Evolutionary conservation across 352 stramenopile genomes (phyloP).

Genomic region (Phytophthora sp.): DNA sequence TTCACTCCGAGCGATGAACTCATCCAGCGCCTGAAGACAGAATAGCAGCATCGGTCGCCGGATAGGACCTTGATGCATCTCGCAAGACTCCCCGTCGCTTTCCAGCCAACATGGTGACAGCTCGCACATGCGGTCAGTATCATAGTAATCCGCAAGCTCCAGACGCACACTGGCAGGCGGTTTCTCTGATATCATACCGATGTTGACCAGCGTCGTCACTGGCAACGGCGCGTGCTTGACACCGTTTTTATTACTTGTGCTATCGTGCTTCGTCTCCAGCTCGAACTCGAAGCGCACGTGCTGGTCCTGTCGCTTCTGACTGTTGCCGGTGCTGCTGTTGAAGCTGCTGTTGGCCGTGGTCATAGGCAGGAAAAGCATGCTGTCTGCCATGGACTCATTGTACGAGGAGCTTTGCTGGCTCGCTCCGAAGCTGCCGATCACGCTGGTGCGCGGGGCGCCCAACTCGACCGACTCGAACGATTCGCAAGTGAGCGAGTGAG

Average conservation of each 20-base stretch:
- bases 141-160: slow-evolving; percentile 77
- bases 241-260: not conserved
- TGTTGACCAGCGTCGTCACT: slow-evolving; percentile 47
- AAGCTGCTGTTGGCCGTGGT: slow-evolving; percentile 3
- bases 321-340: slow-evolving; percentile 17
- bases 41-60: slow-evolving; percentile 73
- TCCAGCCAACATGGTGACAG: slow-evolving; percentile 65
- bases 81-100: slow-evolving; percentile 43
- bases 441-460: slow-evolving; percentile 20
- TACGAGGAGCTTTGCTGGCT: slow-evolving; percentile 45
- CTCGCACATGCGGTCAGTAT: slow-evolving; percentile 70
- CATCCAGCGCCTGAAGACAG: slow-evolving; percentile 73
- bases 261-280: slow-evolving; percentile 18
- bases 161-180: slow-evolving; percentile 4
- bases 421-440: slow-evolving; percentile 21
- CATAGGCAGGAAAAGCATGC: slow-evolving; percentile 51
- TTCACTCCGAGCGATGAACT: slow-evolving; percentile 61
- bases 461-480: slow-evolving; percentile 63
- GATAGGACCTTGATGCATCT: slow-evolving; percentile 43
- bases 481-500: slow-evolving; percentile 35
- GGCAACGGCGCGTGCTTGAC: slow-evolving; percentile 20
- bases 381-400: slow-evolving; percentile 68
- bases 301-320: slow-evolving; percentile 20
- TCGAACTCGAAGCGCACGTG: slow-evolving; percentile 30
- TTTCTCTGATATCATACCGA: slow-evolving; percentile 28